phyloP scores from a whole-genome alignment of 2,329 filamentous ascomycete genomes.

The Exophiala spinifera region DNA sequence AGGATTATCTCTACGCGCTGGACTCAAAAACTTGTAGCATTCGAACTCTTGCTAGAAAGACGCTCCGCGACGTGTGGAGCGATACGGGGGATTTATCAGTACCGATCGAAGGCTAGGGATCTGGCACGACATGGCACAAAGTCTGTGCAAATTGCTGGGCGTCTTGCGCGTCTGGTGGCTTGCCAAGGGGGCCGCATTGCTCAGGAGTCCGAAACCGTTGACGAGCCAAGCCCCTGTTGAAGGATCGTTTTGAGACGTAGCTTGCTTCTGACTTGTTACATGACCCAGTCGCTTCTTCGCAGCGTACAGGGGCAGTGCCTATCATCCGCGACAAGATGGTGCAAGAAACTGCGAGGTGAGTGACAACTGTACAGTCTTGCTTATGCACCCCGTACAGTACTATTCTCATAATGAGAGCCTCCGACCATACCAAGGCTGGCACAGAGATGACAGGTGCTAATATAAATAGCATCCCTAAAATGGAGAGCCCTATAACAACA shows the following conservation, averaged over 20 bases:
- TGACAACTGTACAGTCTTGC: no score
- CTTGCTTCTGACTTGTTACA: background rate
- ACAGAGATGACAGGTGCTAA: no score
- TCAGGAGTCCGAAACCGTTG: background rate
- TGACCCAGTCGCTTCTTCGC: background rate
- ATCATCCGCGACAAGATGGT: background rate
- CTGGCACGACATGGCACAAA: conserved; percentile 8
- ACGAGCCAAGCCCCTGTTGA: background rate
- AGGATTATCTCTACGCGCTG: background rate
- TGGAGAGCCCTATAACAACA: no score
- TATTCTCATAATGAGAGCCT: no score
- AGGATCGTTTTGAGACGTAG: background rate
- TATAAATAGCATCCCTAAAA: no score
- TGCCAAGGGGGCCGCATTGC: conserved; percentile 23
- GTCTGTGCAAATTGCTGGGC: conserved; percentile 14
- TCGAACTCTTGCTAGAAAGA: background rate
- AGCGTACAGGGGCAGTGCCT: background rate
- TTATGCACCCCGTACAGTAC: no score
- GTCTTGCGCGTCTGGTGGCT: conserved; percentile 18
- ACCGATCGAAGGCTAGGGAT: background rate
- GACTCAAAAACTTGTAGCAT: background rate
- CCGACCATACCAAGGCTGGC: no score
- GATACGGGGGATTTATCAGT: background rate
- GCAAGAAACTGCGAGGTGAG: no score
- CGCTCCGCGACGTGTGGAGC: background rate